Conservation (phyloP, 305 asterid genomes). For the Fraxinus ornus region DNA sequence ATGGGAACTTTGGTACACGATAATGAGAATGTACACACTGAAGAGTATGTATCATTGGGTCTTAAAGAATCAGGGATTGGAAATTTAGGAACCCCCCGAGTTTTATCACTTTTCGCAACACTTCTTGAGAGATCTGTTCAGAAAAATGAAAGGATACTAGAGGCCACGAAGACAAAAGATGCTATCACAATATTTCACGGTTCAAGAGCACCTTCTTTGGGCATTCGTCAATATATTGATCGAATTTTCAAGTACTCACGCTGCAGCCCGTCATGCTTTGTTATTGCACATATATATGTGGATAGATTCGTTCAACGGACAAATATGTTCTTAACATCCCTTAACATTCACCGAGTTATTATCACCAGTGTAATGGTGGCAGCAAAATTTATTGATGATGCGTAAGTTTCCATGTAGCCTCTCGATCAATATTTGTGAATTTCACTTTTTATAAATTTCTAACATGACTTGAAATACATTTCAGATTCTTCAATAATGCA, state of each 20-base stretch:
- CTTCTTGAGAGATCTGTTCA: conserved; percentile 68
- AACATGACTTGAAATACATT: conserved; percentile 15
- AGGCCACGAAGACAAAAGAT: conserved; percentile 53
- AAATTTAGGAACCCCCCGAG: conserved; percentile 55
- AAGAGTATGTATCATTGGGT: conserved; percentile 51
- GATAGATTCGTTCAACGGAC: conserved; percentile 64
- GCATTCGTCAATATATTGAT: conserved; percentile 69
- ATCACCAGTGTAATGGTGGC: conserved; percentile 87
- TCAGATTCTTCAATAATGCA: conserved; percentile 82
- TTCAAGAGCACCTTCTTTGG: conserved; percentile 70
- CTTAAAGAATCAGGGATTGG: conserved; percentile 47
- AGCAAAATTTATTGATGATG: conserved; percentile 85
- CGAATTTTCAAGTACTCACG: conserved; percentile 84
- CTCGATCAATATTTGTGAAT: not conserved
- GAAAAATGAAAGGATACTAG: conserved; percentile 55
- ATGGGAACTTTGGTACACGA: conserved; percentile 62
- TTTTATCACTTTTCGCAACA: conserved; percentile 58
- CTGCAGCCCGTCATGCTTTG: conserved; percentile 93
- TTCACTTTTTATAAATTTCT: not conserved
- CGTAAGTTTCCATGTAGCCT: conserved; percentile 49
- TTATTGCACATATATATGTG: conserved; percentile 69
- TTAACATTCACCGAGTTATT: conserved; percentile 80
- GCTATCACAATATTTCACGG: conserved; percentile 75
- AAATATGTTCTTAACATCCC: conserved; percentile 50
- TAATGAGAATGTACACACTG: conserved; percentile 34